Evolutionary conservation across 2,329 filamentous ascomycete genomes (phyloP).

Genomic region (Botryotinia globosa): DNA sequence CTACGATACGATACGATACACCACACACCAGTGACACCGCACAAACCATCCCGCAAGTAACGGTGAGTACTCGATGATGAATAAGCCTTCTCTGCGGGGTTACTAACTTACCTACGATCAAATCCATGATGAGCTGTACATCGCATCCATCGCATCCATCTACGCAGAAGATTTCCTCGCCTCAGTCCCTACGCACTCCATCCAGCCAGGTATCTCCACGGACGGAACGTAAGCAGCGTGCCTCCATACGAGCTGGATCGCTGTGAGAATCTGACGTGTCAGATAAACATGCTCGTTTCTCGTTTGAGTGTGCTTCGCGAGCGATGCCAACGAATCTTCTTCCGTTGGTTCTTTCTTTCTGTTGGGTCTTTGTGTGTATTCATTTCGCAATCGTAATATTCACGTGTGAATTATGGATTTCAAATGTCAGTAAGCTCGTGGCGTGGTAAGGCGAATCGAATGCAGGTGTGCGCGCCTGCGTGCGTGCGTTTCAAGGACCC

Average conservation of each 20-base stretch:
- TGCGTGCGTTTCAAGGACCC: neutral
- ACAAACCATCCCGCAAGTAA: neutral
- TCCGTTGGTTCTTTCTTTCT: no score
- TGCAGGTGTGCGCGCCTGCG: neutral
- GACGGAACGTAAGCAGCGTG: neutral
- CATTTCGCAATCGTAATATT: neutral
- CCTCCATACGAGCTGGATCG: neutral
- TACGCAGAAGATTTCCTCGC: neutral
- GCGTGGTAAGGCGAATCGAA: neutral
- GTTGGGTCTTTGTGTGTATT: no score
- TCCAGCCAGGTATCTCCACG: neutral
- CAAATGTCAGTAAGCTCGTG: neutral
- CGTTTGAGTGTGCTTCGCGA: neutral
- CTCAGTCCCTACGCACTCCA: neutral
- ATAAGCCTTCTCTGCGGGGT: neutral
- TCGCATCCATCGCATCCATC: neutral
- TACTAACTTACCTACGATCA: neutral
- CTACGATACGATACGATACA: neutral
- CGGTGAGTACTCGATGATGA: neutral
- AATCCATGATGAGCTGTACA: neutral
- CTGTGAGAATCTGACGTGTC: neutral
- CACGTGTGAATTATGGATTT: neutral
- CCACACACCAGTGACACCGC: neutral
- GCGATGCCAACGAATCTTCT: neutral
- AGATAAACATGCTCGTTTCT: neutral